Evolutionary conservation across 495 filamentous ascomycete genomes (phyloP), one percentile per base, ranked within the genome.

Genomic region (Penicillium atrosanguineum): DNA sequence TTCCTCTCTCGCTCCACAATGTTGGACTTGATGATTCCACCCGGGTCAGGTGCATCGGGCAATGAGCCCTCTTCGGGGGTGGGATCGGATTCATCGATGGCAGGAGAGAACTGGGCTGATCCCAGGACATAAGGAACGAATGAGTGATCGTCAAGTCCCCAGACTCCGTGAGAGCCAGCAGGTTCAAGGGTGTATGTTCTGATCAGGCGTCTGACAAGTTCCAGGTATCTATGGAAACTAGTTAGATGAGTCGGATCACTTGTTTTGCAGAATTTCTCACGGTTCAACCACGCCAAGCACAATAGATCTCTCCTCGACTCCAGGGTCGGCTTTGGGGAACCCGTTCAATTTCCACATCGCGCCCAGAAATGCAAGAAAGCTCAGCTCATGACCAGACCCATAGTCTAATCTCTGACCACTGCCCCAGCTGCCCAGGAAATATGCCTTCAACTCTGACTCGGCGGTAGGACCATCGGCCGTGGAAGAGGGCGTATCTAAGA

Each of bases 71-170:
- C 88, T 34, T 81, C 75, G 0, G 89, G 87, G 50, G 84, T 85
- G 3, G 77, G 60, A 18, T 89, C 85, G 8, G 76, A 66, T 26
- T 77, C 74, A 19, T 73, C 74, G 43, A 96, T 88, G 2, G 93
- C 81, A 1, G 89, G 87, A 8, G 84, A 87, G 20, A 90, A 74
- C 70, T 99, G 94, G 25, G 88, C 85, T 36, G 93, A 87, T 25
- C 94, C 95, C 61, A 97, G 91, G 4, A 97, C 83, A 66, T 97
- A 99, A 0, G 95, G 95, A 12, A 96, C 76, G 74, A 97, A 99
- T 57, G 95, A 93, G 78, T 97, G 96, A 68, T 99, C 94, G 63
- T 99, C 94, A 18, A 99, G 78, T 5, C 94, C 94, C 94, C 94
- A 98, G 26, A 98, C 94, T 16, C 92, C 92, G 67, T 97, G 92